Conservation (phyloP, 371 early-diverging fungal species). For the Coemansia sp. region DNA sequence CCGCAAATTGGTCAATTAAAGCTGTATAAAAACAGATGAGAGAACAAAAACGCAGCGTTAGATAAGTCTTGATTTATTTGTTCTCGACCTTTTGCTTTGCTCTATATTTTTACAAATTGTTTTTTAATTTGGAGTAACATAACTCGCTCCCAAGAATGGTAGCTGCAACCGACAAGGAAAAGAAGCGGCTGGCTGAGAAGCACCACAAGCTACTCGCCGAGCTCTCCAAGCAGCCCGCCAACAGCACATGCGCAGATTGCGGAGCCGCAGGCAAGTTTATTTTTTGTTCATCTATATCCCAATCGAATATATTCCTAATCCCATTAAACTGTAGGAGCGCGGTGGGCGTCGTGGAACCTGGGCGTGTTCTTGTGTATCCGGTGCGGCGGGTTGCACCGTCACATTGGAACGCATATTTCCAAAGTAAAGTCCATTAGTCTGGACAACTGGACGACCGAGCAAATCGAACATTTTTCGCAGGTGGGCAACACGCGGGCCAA, state of each 20-base stretch:
- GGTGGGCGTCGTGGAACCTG: constrained; percentile 92
- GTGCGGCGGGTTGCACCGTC: constrained; percentile 88
- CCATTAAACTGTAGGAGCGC: constrained; percentile 68
- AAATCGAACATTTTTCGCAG: constrained; percentile 74
- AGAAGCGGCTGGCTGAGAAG: constrained; percentile 53
- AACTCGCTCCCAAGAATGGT: constrained; percentile 22
- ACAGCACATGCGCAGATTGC: constrained; percentile 81
- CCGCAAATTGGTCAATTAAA: neutral
- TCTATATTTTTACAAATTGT: neutral
- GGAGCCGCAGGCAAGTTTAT: constrained; percentile 63
- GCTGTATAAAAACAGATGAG: neutral
- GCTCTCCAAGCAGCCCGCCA: constrained; percentile 70
- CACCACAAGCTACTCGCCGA: constrained; percentile 68
- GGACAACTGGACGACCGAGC: constrained; percentile 92
- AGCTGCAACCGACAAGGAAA: constrained; percentile 50
- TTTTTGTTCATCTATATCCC: neutral
- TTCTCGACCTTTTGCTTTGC: too few relatives aligned
- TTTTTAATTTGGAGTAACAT: neutral
- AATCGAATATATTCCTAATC: neutral
- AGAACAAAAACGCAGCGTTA: neutral
- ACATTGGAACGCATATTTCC: constrained; percentile 90
- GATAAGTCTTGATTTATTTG: neutral
- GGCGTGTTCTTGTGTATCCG: constrained; percentile 93
- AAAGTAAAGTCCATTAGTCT: constrained; percentile 88
- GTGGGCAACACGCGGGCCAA: constrained; percentile 88